These are phyloP conservation scores for Rhizophagus clarus DNA, from an alignment of 192 early-diverging fungal species.

Conservation along the genomic window DNA sequence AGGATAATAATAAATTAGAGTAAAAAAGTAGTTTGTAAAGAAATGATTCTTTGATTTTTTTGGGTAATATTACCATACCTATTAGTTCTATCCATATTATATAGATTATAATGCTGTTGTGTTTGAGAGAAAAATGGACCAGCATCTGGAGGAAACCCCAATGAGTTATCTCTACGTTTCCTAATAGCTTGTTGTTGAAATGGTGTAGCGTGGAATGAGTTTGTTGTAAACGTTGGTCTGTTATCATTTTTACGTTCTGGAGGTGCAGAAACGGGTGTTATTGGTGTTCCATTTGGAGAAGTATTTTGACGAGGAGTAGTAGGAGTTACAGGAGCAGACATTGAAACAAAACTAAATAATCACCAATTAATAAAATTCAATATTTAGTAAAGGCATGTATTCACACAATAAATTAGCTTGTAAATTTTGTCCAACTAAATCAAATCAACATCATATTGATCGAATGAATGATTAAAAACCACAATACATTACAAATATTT, in stretches of 20 bases:
- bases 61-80: constrained; percentile 37
- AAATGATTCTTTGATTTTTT: background rate
- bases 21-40: background rate
- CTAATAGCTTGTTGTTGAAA: constrained; percentile 11
- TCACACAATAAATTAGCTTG: background rate
- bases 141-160: constrained; percentile 44
- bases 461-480: background rate
- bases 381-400: background rate
- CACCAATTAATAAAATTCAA: background rate
- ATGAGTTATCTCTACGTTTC: constrained; percentile 14
- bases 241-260: constrained; percentile 13
- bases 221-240: constrained; percentile 2
- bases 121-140: constrained; percentile 73
- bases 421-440: background rate
- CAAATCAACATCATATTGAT: background rate
- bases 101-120: constrained; percentile 61
- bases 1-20: background rate
- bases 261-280: background rate
- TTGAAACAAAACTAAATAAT: background rate
- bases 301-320: constrained; percentile 18
- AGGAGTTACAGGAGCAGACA: constrained; percentile 14
- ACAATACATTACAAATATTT: background rate
- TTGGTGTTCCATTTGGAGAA: constrained; percentile 6
- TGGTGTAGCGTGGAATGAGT: constrained; percentile 13
- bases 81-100: constrained; percentile 60